A percentile compares a stretch with the other conserved stretches of the same genome.
phyloP scores from a whole-genome alignment of 164 flowering plant genomes.

The Vitis rotundifolia region DNA sequence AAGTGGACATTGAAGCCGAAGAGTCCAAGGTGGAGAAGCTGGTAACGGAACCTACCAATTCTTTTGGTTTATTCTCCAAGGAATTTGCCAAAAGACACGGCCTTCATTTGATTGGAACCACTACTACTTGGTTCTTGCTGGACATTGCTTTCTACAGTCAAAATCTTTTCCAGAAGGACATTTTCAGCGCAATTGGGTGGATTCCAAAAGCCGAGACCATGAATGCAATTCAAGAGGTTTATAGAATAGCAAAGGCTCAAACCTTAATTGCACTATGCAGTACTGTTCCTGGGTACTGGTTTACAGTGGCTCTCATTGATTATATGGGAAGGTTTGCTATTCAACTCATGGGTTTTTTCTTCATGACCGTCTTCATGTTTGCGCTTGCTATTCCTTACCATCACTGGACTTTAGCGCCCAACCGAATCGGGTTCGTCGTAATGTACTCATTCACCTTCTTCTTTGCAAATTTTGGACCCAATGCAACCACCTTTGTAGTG shows the following conservation, averaged over 20 bases:
- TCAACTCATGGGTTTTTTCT: slow-evolving; percentile 52
- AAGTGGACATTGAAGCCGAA: slow-evolving; percentile 37
- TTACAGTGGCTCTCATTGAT: slow-evolving; percentile 39
- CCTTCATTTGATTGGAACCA: slow-evolving; percentile 40
- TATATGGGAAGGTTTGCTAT: slow-evolving; percentile 35
- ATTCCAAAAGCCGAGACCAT: slow-evolving; percentile 32
- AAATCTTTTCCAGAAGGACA: slow-evolving; percentile 48
- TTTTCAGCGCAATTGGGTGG: slow-evolving; percentile 44
- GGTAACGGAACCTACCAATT: not conserved
- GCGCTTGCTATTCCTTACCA: slow-evolving; percentile 49
- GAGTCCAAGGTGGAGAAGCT: slow-evolving; percentile 18
- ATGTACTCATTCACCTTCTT: slow-evolving; percentile 50
- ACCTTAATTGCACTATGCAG: slow-evolving; percentile 43
- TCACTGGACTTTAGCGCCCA: slow-evolving; percentile 39
- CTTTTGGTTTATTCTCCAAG: slow-evolving; percentile 38
- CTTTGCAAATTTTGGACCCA: slow-evolving; percentile 57
- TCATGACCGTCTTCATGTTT: slow-evolving; percentile 58
- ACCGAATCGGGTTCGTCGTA: slow-evolving; percentile 41
- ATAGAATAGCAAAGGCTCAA: slow-evolving; percentile 37
- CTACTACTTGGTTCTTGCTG: slow-evolving; percentile 38
- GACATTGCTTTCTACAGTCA: slow-evolving; percentile 49
- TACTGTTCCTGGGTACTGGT: slow-evolving; percentile 46
- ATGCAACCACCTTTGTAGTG: slow-evolving; percentile 48
- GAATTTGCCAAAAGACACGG: slow-evolving; percentile 44
- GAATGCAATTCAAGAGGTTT: slow-evolving; percentile 42